phyloP scores from a whole-genome alignment of 768 basidiomycete species.

The Boletus reticuloceps region DNA sequence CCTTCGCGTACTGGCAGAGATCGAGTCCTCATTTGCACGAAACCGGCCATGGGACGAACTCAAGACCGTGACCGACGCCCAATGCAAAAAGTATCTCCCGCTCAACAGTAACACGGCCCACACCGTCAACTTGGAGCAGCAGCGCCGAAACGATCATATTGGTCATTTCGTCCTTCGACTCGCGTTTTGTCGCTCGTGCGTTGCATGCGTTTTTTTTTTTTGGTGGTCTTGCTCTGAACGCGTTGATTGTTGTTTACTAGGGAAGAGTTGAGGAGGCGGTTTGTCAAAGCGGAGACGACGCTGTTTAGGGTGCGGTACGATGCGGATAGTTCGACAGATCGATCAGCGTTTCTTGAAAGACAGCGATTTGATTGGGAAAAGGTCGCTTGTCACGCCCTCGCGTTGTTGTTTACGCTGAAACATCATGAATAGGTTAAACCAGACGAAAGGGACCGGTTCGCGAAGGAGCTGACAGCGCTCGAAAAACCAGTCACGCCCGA shows the following conservation, averaged over 20 bases:
- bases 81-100: constrained; percentile 76
- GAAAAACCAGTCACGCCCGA: constrained; percentile 11
- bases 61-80: constrained; percentile 54
- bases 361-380: constrained; percentile 61
- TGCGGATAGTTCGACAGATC: constrained; percentile 52
- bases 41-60: constrained; percentile 82
- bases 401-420: constrained; percentile 1
- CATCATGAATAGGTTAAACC: constrained; percentile 45
- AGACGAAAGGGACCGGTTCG: constrained; percentile 51
- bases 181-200: constrained; percentile 96
- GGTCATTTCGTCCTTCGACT: constrained; percentile 92
- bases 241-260: constrained; percentile 39
- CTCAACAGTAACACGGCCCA: constrained; percentile 56
- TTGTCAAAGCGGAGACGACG: constrained; percentile 84
- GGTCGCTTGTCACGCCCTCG: constrained; percentile 36
- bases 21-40: constrained; percentile 84
- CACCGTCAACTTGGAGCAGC: constrained; percentile 47
- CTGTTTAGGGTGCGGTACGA: constrained; percentile 85
- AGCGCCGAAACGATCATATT: constrained; percentile 82
- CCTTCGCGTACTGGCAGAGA: constrained; percentile 84
- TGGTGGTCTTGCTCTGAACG: not conserved
- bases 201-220: constrained; percentile 15
- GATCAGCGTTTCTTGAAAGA: constrained; percentile 53
- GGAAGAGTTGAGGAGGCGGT: constrained; percentile 85
- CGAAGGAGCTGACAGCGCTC: constrained; percentile 44